Conservation (phyloP, 1,284 basidiomycete species). For the Trichosporon coremiiforme region DNA sequence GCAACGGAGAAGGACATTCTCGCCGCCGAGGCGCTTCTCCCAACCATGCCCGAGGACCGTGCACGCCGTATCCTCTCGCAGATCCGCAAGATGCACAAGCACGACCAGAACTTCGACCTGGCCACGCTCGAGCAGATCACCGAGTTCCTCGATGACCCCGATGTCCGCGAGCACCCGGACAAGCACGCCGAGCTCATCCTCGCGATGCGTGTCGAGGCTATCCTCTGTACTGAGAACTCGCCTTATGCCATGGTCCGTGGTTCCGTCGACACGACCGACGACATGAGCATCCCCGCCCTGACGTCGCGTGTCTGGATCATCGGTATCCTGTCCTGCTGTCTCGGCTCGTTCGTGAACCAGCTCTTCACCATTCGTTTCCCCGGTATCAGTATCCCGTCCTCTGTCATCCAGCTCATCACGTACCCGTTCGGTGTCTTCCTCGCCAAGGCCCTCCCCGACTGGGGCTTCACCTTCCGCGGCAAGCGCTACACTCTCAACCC, state of each 20-base stretch:
- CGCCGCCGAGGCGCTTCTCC: not conserved
- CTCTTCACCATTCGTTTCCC: slow-evolving; percentile 56
- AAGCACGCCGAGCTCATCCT: slow-evolving; percentile 36
- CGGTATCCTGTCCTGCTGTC: slow-evolving; percentile 58
- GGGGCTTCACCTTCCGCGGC: slow-evolving; percentile 29
- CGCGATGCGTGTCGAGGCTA: slow-evolving; percentile 46
- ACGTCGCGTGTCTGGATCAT: slow-evolving; percentile 80
- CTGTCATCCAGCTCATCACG: slow-evolving; percentile 45
- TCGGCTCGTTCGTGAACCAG: slow-evolving; percentile 71
- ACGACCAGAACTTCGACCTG: slow-evolving; percentile 44
- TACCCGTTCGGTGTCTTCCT: slow-evolving; percentile 43
- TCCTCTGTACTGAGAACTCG: slow-evolving; percentile 58
- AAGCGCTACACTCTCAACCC: slow-evolving; percentile 40
- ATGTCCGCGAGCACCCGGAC: slow-evolving; percentile 34
- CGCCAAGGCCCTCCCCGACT: slow-evolving; percentile 23
- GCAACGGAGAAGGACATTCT: slow-evolving; percentile 16
- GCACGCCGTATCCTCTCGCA: slow-evolving; percentile 34
- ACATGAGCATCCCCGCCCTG: slow-evolving; percentile 74
- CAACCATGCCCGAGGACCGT: not conserved
- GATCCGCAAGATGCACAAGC: slow-evolving; percentile 35
- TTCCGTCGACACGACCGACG: slow-evolving; percentile 75
- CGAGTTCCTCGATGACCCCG: slow-evolving; percentile 36
- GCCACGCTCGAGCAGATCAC: slow-evolving; percentile 33
- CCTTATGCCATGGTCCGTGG: slow-evolving; percentile 87
- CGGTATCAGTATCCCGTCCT: slow-evolving; percentile 35